A percentile compares a stretch with the other conserved stretches of the same genome.
Conservation (phyloP, 441 rosid genomes). For the Lepidium campestre region DNA sequence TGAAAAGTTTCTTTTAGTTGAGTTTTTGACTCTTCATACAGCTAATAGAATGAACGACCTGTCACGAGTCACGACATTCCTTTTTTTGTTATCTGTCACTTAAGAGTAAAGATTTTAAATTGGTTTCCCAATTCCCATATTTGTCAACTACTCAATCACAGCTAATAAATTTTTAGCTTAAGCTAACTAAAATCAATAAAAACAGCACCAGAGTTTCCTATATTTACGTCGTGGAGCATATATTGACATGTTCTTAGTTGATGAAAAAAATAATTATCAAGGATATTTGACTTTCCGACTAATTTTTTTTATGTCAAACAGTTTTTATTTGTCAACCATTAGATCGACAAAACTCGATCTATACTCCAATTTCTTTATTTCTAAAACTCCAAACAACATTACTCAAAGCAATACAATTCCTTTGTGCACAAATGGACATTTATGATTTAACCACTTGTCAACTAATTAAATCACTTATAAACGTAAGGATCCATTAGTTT, state of each 20-base stretch:
- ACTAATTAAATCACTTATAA: not conserved
- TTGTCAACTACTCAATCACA: not conserved
- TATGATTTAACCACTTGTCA: no score
- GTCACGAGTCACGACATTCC: not conserved
- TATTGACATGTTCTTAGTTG: not conserved
- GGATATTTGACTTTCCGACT: not conserved
- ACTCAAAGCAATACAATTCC: no score
- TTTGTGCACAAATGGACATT: no score
- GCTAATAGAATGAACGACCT: no score
- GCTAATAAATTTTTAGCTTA: not conserved
- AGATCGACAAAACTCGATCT: no score
- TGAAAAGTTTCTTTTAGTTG: not conserved
- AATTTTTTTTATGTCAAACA: no score
- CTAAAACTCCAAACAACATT: no score
- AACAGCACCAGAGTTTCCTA: not conserved
- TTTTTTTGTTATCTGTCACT: not conserved
- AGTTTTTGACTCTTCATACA: not conserved
- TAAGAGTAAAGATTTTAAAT: not conserved
- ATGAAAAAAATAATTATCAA: not conserved
- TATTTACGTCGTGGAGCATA: slow-evolving; percentile 1
- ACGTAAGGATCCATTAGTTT: no score
- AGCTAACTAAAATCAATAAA: not conserved
- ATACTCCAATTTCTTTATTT: no score
- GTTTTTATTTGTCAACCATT: no score
- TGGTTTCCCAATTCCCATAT: no score